A percentile compares a stretch with the other conserved stretches of the same genome.
Evolutionary conservation across 1,139 yeast species (phyloP).

Genomic region (Candida pseudocylindracea): DNA sequence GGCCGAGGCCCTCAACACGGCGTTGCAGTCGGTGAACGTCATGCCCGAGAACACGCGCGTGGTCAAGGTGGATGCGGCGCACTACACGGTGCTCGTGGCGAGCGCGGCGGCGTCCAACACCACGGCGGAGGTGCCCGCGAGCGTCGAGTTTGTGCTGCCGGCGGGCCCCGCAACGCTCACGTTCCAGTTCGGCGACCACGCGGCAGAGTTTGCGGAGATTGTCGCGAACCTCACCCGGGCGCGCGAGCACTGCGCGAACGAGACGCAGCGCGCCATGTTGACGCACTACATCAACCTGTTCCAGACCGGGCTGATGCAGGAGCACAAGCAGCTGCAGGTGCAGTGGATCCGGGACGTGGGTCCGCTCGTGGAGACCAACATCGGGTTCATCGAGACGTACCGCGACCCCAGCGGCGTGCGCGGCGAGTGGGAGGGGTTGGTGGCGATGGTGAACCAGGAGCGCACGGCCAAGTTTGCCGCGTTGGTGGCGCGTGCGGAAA

Average conservation of each 20-base stretch:
- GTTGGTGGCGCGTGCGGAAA: conserved; percentile 44
- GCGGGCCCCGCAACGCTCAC: conserved; percentile 9
- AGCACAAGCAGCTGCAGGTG: conserved; percentile 68
- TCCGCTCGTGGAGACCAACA: conserved; percentile 66
- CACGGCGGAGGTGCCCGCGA: conserved; percentile 4
- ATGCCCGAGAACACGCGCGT: conserved; percentile 76
- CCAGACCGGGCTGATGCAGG: conserved; percentile 62
- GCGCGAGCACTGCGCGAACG: conserved; percentile 43
- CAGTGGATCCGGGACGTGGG: conserved; percentile 77
- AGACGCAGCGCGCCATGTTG: conserved; percentile 44
- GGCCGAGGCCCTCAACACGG: conserved; percentile 39
- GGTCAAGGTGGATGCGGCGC: conserved; percentile 18
- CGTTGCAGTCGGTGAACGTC: conserved; percentile 35
- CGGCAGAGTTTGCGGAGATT: conserved; percentile 35
- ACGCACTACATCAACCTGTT: conserved; percentile 47
- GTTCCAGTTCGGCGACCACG: conserved; percentile 63
- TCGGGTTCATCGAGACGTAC: conserved; percentile 83
- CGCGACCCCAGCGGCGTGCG: conserved; percentile 82
- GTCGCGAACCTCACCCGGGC: conserved; percentile 36
- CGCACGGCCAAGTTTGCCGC: conserved; percentile 60
- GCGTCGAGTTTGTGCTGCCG: too few relatives aligned
- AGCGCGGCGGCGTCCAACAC: conserved; percentile 28
- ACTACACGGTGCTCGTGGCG: conserved; percentile 38
- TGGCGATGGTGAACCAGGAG: conserved; percentile 80
- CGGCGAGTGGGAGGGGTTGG: conserved; percentile 88